A percentile compares a stretch with the other conserved stretches of the same genome.
phyloP scores from a whole-genome alignment of 495 filamentous ascomycete genomes.

The Aspergillus saccharolyticus region DNA sequence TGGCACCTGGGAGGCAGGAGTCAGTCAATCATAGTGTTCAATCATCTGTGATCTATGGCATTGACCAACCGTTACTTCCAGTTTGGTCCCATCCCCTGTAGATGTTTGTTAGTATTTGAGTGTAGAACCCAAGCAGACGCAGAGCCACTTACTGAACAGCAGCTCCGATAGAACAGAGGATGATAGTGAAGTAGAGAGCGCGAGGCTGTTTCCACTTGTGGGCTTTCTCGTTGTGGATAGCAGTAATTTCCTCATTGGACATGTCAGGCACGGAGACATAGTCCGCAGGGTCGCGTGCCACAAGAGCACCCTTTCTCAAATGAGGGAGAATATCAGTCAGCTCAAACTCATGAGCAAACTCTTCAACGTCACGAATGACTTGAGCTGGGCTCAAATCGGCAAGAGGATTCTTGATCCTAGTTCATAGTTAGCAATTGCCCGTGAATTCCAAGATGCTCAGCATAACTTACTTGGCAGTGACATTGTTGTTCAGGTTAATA shows the following conservation, averaged over 20 bases:
- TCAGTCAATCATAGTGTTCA: not conserved
- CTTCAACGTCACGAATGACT: slow-evolving; percentile 52
- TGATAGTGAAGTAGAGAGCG: slow-evolving; percentile 64
- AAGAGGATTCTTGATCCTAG: slow-evolving; percentile 59
- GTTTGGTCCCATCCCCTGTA: slow-evolving; percentile 63
- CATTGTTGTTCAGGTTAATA: slow-evolving; percentile 48
- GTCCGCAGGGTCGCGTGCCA: slow-evolving; percentile 54
- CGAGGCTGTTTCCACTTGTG: slow-evolving; percentile 62
- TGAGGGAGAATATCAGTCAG: slow-evolving; percentile 44
- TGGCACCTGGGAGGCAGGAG: slow-evolving; percentile 40
- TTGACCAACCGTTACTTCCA: slow-evolving; percentile 52
- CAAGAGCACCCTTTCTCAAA: slow-evolving; percentile 56
- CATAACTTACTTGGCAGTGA: slow-evolving; percentile 42
- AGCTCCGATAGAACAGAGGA: slow-evolving; percentile 65
- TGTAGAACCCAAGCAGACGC: too few species aligned
- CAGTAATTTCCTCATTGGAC: slow-evolving; percentile 47
- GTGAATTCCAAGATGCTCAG: not conserved
- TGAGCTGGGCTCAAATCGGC: slow-evolving; percentile 46
- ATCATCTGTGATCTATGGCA: not conserved
- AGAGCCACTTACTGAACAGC: slow-evolving; percentile 61
- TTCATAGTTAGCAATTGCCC: slow-evolving; percentile 8
- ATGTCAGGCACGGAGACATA: slow-evolving; percentile 54
- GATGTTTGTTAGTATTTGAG: not conserved
- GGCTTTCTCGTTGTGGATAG: slow-evolving; percentile 52
- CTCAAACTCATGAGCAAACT: slow-evolving; percentile 45